These are phyloP conservation scores for Phialocephala sp. DNA, from an alignment of 2,329 filamentous ascomycete genomes.

Conservation along the genomic window DNA sequence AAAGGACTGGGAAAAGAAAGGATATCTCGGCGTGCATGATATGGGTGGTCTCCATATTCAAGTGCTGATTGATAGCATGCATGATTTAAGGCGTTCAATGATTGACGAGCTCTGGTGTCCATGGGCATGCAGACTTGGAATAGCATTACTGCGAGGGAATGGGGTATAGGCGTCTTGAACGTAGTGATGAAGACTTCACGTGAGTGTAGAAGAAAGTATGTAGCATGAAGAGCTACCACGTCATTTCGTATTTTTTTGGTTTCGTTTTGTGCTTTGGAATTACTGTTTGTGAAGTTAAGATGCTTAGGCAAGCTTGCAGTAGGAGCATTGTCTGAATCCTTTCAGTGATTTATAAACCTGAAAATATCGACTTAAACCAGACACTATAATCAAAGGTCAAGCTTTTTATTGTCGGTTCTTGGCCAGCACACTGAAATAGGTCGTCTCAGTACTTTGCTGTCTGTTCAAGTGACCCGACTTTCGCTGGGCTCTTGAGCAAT, in stretches of 20 bases:
- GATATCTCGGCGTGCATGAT: conserved; percentile 18
- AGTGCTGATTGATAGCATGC: conserved; percentile 12
- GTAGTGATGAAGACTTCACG: conserved; percentile 19
- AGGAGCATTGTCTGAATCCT: not conserved
- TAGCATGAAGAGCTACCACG: conserved; percentile 4
- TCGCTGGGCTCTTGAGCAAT: not conserved
- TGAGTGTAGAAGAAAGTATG: conserved; percentile 17
- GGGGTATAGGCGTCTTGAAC: conserved; percentile 7
- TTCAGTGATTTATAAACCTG: not conserved
- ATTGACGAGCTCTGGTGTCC: conserved; percentile 20
- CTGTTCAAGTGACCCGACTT: not conserved
- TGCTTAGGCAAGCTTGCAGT: not conserved
- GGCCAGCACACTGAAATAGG: not conserved
- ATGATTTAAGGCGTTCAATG: conserved; percentile 27
- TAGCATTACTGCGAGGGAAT: conserved; percentile 15
- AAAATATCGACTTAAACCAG: not conserved
- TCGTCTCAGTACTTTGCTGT: not conserved
- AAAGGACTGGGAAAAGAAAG: conserved; percentile 16
- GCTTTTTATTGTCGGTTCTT: not conserved
- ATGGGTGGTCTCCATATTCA: not conserved
- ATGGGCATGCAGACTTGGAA: conserved; percentile 18
- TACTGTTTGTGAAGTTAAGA: not conserved
- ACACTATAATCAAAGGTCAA: not conserved
- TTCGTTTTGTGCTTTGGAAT: not conserved
- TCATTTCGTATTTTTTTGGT: conserved; percentile 1